A percentile compares a stretch with the other conserved stretches of the same genome.
Evolutionary conservation across 2,329 filamentous ascomycete genomes (phyloP).

Genomic region (Colletotrichum sp.): DNA sequence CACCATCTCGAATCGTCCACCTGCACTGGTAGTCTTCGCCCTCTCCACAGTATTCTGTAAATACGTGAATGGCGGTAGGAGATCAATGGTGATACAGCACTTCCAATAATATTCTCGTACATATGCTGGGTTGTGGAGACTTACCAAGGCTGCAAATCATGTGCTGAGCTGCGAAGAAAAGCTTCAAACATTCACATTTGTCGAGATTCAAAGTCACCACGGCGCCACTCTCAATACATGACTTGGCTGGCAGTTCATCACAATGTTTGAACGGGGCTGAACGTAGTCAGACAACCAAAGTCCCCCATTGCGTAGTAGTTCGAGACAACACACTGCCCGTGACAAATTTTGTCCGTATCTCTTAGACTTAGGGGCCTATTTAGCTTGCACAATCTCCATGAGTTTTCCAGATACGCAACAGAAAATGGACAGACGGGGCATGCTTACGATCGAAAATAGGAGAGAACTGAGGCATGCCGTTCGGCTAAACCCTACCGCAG

Average conservation of each 20-base stretch:
- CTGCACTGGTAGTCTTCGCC: not conserved
- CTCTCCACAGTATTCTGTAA: not conserved
- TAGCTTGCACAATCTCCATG: not conserved
- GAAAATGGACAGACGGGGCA: not conserved
- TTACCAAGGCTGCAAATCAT: not conserved
- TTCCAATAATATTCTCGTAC: accelerated
- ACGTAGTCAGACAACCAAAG: not conserved
- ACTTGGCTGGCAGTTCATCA: not conserved
- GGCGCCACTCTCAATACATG: not conserved
- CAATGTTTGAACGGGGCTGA: not conserved
- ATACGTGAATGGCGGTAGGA: accelerated
- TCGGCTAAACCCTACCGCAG: too few relatives aligned
- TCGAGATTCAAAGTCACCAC: not conserved
- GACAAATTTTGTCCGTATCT: not conserved
- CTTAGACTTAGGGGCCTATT: not conserved
- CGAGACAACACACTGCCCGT: not conserved
- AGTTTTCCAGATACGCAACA: not conserved
- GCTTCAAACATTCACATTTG: too few relatives aligned
- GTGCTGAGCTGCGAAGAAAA: not conserved
- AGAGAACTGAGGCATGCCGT: too few relatives aligned
- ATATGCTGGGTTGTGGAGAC: not conserved
- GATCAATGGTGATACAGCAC: not conserved
- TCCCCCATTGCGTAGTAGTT: not conserved
- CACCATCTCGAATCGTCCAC: not conserved
- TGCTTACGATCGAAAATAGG: too few relatives aligned